Evolutionary conservation across 1,284 basidiomycete genomes (phyloP), one percentile per base, ranked within the genome.

Genomic region (Tilletia setariae): DNA sequence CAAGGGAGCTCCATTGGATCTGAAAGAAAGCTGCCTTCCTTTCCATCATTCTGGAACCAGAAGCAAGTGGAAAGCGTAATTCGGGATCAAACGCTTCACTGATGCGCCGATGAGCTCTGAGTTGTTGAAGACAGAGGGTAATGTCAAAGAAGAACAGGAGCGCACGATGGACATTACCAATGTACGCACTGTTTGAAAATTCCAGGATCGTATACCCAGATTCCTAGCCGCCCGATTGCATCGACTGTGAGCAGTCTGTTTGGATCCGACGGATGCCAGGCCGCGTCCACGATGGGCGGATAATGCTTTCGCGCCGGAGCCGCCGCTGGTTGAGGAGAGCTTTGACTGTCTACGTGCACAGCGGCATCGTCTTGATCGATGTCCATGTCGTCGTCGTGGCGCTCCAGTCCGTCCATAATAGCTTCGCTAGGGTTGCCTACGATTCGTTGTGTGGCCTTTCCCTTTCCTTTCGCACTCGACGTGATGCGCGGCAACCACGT

Each of bases 191-290:
- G 2, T 61, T 32, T 61, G 9, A 13, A 9, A 16, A 35, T 32
- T 4, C 56, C 56, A 13, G 56, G 56, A 21, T 61, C 56, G 30
- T 61, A 61, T 28, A 61, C 56, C 56, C 56, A 61, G 2, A 61
- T 32, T 6, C 56, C 56, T 6, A 61, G 11, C 8, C 56, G 28
- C 16, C 56, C 56, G 16, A 40, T 13, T 30, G 32, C 56, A 61
- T 61, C 56, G 16, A 61, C 56, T 11, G 56, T 61, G 4, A 61
- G 56, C 23, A 61, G 56, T 16, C 28, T 25, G 21, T 61, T 61
- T 15, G 56, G 56, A 40, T 61, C 56, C 30, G 32, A 13, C 19
- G 56, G 56, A 35, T 61, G 56, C 56, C 56, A 61, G 56, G 56
- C 25, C 16, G 30, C 28, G 19, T 61, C 32, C 1, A 35, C 56